phyloP scores from a whole-genome alignment of 768 basidiomycete genomes.

The Collybia nuda region DNA sequence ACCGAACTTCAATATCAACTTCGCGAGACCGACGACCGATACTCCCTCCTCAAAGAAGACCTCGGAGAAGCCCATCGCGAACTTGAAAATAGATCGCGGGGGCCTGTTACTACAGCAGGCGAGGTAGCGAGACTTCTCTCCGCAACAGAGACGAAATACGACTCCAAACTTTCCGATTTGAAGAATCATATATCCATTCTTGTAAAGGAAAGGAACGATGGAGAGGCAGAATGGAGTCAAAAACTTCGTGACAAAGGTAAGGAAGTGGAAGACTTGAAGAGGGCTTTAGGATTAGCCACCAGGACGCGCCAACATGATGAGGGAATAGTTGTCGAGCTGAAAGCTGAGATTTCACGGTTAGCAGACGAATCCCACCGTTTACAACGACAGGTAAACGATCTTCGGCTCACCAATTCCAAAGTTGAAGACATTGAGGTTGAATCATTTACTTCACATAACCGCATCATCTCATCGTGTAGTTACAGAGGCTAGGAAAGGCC shows the following conservation, averaged over 20 bases:
- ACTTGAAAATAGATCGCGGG: conserved; percentile 44
- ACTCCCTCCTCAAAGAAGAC: conserved; percentile 71
- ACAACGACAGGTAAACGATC: conserved; percentile 54
- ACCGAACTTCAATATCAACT: conserved; percentile 87
- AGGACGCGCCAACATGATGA: conserved; percentile 63
- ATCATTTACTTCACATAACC: neutral
- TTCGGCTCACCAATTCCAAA: conserved; percentile 47
- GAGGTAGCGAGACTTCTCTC: conserved; percentile 74
- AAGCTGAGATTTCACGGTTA: conserved; percentile 53
- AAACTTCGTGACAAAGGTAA: conserved; percentile 77
- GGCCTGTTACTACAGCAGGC: conserved; percentile 51
- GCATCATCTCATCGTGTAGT: conserved; percentile 1
- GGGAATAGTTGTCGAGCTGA: conserved; percentile 46
- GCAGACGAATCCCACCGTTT: conserved; percentile 47
- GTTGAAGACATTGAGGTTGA: conserved; percentile 65
- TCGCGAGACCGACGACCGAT: conserved; percentile 74
- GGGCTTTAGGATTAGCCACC: conserved; percentile 52
- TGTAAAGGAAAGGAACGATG: conserved; percentile 85
- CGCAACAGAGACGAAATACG: conserved; percentile 75
- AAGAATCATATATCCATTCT: conserved; percentile 56
- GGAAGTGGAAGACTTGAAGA: conserved; percentile 75
- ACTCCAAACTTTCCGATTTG: conserved; percentile 72
- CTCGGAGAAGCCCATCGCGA: conserved; percentile 62
- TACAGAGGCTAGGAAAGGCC: conserved; percentile 32
- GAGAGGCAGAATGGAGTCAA: conserved; percentile 86